Base-by-base conservation (phyloP, 116 monocot genomes). In the Posidonia oceanica region DNA sequence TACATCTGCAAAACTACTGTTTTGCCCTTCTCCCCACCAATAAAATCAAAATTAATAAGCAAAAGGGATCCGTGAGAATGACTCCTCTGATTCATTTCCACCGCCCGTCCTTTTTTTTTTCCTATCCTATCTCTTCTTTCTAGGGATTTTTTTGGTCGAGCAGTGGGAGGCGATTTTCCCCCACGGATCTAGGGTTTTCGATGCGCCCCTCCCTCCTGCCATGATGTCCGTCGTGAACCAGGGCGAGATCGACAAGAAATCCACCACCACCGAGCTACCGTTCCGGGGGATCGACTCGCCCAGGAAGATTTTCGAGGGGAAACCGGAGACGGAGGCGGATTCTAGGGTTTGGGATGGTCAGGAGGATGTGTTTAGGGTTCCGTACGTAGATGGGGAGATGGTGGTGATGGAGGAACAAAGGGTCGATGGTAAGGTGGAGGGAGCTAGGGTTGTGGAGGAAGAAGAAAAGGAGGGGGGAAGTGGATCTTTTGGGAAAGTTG, bases 201-300 rank as follows among this genome's bases (percentile, higher is more conserved):
- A 22, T 51, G 23, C 52, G 11, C 68, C 4, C 12, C 38, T 3
- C 18, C 41, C 14, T 18, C 71, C 60, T 48, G 48, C 44, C 71
- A 61, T 71, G 61, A 61, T 39, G 12, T 51, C 61, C 59, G 14
- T 51, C 48, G 15, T 61, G 60, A 71, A 48, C 36, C 36, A 66
- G n/a, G 10, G 18, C 21, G 61, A 71, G 14, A 61, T 71, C 12
- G 21, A 71, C 2, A 23, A 41, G 16, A 41, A 71, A 22, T 60
- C 71, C 42, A 61, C 42, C 48, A 23, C 13, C 36, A 7, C 61
- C 7, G 70, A 57, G 15, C 57, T 36, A 10, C 14, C 54, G 14
- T 11, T 39, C 3, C 15, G 7, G 7, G 39, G 56, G 13, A 57
- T 39, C 39, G 38, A 15, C 14, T 58, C 39, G n/a, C 3, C 57